phyloP scores from a whole-genome alignment of 2,329 filamentous ascomycete species.

The Zarea fungicola region DNA sequence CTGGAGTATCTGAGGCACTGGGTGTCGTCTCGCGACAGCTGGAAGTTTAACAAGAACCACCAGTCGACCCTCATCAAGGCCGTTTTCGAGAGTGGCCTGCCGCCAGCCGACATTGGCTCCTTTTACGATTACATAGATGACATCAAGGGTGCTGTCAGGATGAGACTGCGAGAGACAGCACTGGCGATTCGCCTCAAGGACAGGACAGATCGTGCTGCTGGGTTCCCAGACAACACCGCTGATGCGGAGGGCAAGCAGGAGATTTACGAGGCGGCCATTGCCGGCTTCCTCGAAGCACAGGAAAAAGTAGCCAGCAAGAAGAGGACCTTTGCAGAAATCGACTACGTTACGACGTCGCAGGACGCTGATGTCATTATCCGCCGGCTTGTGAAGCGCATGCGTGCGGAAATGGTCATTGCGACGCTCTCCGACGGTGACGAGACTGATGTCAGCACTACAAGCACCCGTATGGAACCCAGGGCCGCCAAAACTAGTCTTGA shows the following conservation, averaged over 20 bases:
- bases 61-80: constrained; percentile 83
- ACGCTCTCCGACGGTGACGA: constrained; percentile 48
- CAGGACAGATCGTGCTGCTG: constrained; percentile 42
- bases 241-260: constrained; percentile 45
- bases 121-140: constrained; percentile 76
- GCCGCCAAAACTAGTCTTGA: not conserved
- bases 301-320: constrained; percentile 28
- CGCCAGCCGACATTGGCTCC: constrained; percentile 60
- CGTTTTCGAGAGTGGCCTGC: constrained; percentile 68
- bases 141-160: constrained; percentile 68
- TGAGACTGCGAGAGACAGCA: constrained; percentile 62
- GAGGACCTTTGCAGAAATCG: constrained; percentile 48
- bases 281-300: constrained; percentile 37
- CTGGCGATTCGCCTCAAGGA: constrained; percentile 55
- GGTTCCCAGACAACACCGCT: constrained; percentile 45
- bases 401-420: constrained; percentile 53
- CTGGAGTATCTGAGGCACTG: constrained; percentile 75
- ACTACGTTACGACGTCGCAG: constrained; percentile 44
- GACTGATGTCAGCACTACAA: constrained; percentile 28
- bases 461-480: constrained; percentile 5
- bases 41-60: constrained; percentile 97
- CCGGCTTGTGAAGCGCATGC: constrained; percentile 57
- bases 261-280: constrained; percentile 51
- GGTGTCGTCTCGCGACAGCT: constrained; percentile 61
- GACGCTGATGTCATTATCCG: constrained; percentile 47